A percentile compares a stretch with the other conserved stretches of the same genome.
These are phyloP conservation scores for Moesziomyces antarcticus DNA, from an alignment of 1,284 basidiomycete species.

Conservation along the genomic window DNA sequence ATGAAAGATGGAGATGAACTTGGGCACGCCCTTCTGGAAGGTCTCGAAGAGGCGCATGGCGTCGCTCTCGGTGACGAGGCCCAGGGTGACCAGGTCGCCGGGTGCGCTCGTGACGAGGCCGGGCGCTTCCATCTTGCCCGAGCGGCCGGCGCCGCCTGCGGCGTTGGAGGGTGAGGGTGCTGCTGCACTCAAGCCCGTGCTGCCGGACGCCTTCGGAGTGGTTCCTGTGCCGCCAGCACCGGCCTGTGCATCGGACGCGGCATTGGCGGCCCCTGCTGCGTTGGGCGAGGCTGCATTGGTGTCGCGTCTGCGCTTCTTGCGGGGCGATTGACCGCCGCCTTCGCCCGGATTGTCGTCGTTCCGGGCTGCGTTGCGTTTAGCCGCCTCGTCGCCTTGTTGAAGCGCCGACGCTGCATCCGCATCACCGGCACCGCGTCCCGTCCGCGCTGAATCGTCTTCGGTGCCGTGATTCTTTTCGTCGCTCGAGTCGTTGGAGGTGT, in stretches of 20 bases:
- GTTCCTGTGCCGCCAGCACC: slow-evolving; percentile 3
- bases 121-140: slow-evolving; percentile 47
- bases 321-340: slow-evolving; percentile 7
- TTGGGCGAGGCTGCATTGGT: slow-evolving; percentile 12
- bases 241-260: slow-evolving; percentile 5
- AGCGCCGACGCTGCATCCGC: slow-evolving; percentile 13
- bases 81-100: slow-evolving; percentile 42
- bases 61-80: slow-evolving; percentile 79
- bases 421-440: slow-evolving; percentile 2
- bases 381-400: slow-evolving; percentile 29
- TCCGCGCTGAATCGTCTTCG: background rate
- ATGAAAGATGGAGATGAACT: slow-evolving; percentile 94
- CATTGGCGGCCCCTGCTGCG: background rate
- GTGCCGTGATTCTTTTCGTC: slow-evolving; percentile 23
- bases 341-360: slow-evolving; percentile 8
- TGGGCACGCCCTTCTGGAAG: slow-evolving; percentile 69
- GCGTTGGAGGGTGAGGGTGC: slow-evolving; percentile 16
- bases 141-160: slow-evolving; percentile 7
- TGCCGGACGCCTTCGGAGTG: background rate
- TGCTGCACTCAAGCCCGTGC: background rate
- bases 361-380: slow-evolving; percentile 14
- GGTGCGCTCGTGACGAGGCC: slow-evolving; percentile 25
- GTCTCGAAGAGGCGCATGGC: slow-evolving; percentile 71
- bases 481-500: slow-evolving; percentile 31
- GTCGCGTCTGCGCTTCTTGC: slow-evolving; percentile 33